Conservation (phyloP, 139 green algal genomes). For the Zygnema circumcarinatum region DNA sequence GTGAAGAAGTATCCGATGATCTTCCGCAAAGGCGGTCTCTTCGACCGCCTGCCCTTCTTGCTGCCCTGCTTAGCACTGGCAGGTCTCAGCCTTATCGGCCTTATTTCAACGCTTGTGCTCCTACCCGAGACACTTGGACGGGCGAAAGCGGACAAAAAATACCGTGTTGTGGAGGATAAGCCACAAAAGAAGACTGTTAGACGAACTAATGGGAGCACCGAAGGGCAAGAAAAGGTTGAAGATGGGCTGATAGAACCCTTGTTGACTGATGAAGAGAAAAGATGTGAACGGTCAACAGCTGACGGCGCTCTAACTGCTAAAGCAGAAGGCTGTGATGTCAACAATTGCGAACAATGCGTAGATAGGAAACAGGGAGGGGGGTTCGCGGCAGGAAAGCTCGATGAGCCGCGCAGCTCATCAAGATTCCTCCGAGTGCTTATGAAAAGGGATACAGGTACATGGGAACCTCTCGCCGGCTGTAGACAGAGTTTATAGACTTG, state of each 20-base stretch:
- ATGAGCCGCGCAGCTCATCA: not conserved
- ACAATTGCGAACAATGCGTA: too few species aligned
- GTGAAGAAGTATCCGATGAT: constrained; percentile 36
- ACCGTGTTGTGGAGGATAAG: too few species aligned
- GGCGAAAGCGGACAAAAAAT: constrained; percentile 6
- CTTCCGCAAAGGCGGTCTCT: constrained; percentile 21
- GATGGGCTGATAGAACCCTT: not conserved
- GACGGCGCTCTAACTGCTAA: too few species aligned
- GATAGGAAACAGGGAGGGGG: too few species aligned
- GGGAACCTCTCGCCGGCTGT: too few species aligned
- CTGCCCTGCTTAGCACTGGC: constrained; percentile 44
- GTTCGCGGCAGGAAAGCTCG: not conserved
- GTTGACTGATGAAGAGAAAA: not conserved
- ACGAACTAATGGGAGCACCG: not conserved
- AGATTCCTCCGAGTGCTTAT: not conserved
- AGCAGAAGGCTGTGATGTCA: too few species aligned
- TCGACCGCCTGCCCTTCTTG: constrained; percentile 29
- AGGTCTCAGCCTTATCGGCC: constrained; percentile 15
- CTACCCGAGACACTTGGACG: constrained; percentile 35
- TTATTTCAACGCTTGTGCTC: not conserved
- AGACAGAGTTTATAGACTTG: too few species aligned
- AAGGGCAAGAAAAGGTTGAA: not conserved
- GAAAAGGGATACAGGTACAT: not conserved
- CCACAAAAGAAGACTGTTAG: not conserved
- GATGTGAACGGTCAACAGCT: too few species aligned